Conservation (phyloP, 306 rosid species). For the Citrullus amarus region DNA sequence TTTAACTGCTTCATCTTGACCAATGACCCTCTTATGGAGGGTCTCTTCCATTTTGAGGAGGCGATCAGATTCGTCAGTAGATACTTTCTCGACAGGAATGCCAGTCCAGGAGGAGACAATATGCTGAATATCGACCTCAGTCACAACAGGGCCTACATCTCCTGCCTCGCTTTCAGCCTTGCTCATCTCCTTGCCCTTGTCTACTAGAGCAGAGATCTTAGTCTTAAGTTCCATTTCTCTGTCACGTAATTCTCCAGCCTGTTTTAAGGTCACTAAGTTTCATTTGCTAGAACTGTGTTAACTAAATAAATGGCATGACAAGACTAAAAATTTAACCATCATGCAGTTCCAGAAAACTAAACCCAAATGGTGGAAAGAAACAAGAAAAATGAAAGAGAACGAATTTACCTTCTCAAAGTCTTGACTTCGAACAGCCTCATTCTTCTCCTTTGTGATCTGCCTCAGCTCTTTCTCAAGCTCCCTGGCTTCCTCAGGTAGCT, state of each 20-base stretch:
- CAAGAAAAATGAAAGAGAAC: background rate
- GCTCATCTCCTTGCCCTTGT: conserved; percentile 90
- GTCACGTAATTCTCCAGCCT: conserved; percentile 94
- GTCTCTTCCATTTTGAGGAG: conserved; percentile 98
- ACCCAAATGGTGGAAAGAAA: background rate
- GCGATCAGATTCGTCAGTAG: conserved; percentile 87
- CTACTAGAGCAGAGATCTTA: conserved; percentile 68
- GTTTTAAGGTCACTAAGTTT: conserved; percentile 4
- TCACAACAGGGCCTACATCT: conserved; percentile 68
- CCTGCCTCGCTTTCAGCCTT: conserved; percentile 96
- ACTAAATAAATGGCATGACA: background rate
- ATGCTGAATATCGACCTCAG: conserved; percentile 86
- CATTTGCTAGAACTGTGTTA: background rate
- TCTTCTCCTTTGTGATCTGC: conserved; percentile 84
- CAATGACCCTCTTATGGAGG: conserved; percentile 70
- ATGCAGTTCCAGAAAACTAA: background rate
- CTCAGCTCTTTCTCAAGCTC: conserved; percentile 85
- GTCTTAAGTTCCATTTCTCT: conserved; percentile 87
- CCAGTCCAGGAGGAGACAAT: conserved; percentile 93
- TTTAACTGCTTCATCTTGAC: conserved; percentile 91
- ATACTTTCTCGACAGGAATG: conserved; percentile 91
- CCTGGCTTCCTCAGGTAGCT: conserved; percentile 90
- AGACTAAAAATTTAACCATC: conserved; percentile 1
- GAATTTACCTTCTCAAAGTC: conserved; percentile 76
- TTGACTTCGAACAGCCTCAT: conserved; percentile 82